Evolutionary conservation across 805 yeast genomes (phyloP).

Genomic region (Monosporozyma yasuniensis): DNA sequence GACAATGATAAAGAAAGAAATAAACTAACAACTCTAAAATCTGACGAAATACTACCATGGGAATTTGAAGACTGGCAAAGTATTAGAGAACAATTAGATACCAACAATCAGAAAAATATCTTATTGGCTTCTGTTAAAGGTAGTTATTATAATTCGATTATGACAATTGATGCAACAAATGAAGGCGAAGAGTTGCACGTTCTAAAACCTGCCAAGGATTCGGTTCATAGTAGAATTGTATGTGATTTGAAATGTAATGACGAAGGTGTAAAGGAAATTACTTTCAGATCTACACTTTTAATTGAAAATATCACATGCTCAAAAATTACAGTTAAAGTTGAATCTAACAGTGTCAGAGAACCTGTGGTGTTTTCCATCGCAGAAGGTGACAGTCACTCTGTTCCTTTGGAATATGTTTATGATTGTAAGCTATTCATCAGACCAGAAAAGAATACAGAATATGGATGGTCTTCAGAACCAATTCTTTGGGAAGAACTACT

Average conservation of each 20-base stretch:
- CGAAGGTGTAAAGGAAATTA: constrained; percentile 71
- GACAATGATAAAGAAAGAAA: constrained; percentile 24
- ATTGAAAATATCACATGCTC: constrained; percentile 62
- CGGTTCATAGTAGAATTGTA: constrained; percentile 63
- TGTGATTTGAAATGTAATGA: constrained; percentile 62
- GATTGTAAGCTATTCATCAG: constrained; percentile 46
- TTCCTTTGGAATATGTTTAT: constrained; percentile 68
- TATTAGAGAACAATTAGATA: constrained; percentile 69
- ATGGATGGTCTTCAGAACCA: constrained; percentile 57
- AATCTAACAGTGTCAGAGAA: constrained; percentile 24
- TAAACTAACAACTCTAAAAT: constrained; percentile 32
- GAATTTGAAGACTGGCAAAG: constrained; percentile 90
- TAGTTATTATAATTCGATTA: constrained; percentile 45
- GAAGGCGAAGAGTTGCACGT: constrained; percentile 78
- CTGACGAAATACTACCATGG: constrained; percentile 61
- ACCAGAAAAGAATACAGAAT: constrained; percentile 48
- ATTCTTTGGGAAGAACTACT: constrained; percentile 59
- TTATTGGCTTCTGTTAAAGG: constrained; percentile 55
- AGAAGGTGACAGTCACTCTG: constrained; percentile 51
- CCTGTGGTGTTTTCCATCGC: constrained; percentile 35
- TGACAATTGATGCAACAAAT: constrained; percentile 55
- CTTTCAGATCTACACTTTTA: constrained; percentile 66
- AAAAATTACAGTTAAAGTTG: constrained; percentile 37
- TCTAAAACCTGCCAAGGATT: constrained; percentile 50
- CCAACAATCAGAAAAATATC: constrained; percentile 50